phyloP scores from a whole-genome alignment of 345 rosid species.

The Rhodamnia argentea region DNA sequence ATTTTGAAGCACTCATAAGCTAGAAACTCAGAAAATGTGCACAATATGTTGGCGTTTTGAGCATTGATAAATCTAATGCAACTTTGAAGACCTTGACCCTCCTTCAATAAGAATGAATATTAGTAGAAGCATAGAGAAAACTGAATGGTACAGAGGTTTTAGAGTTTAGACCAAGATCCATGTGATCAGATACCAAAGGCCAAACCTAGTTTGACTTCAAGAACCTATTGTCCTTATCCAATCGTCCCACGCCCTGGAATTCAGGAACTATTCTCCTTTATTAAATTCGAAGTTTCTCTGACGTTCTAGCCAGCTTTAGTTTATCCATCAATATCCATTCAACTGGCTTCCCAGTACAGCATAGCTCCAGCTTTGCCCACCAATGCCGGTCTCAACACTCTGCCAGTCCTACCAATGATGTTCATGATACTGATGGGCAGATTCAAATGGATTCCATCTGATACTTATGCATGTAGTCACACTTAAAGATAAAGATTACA shows the following conservation, averaged over 20 bases:
- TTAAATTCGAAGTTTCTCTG: neutral
- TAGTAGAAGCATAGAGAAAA: neutral
- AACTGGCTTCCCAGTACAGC: neutral
- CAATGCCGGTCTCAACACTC: neutral
- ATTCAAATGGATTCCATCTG: neutral
- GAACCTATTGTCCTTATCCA: neutral
- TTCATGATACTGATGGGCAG: neutral
- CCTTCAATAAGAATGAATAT: neutral
- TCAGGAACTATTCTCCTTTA: neutral
- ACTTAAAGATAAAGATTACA: neutral
- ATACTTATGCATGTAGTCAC: neutral
- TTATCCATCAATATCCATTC: neutral
- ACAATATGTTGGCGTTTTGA: neutral
- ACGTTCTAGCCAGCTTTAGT: neutral
- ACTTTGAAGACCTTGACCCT: neutral
- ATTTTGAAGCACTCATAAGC: neutral
- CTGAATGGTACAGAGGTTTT: neutral
- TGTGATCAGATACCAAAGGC: neutral
- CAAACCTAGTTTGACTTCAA: neutral
- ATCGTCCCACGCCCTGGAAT: neutral
- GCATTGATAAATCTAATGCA: neutral
- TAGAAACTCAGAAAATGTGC: neutral
- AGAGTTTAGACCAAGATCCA: neutral
- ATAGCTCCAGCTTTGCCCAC: neutral
- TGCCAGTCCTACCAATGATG: neutral